These are phyloP conservation scores for Filobasidium wieringae DNA, from an alignment of 768 basidiomycete genomes.

Conservation along the genomic window DNA sequence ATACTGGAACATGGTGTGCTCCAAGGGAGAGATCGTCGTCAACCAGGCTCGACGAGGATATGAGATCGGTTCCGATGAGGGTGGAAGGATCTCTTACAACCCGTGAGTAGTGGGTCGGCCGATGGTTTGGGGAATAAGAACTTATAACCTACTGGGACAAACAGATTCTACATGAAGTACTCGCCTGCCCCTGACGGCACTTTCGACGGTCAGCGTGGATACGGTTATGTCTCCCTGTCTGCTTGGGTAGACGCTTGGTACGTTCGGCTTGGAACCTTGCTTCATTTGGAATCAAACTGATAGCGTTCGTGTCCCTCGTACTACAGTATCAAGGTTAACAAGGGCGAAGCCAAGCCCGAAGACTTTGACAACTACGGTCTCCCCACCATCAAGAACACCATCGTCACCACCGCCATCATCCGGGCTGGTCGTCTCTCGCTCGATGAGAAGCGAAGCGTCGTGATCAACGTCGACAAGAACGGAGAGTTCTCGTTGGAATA, in stretches of 20 bases:
- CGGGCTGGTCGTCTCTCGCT: conserved; percentile 80
- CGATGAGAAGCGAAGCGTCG: conserved; percentile 76
- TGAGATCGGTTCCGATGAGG: conserved; percentile 73
- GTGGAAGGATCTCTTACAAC: conserved; percentile 60
- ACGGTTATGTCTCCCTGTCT: conserved; percentile 79
- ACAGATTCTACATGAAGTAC: conserved; percentile 72
- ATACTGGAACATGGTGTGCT: conserved; percentile 90
- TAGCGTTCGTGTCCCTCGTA: neutral
- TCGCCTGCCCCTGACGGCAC: conserved; percentile 80
- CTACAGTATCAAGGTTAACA: conserved; percentile 48
- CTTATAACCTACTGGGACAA: too few species aligned
- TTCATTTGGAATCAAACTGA: neutral
- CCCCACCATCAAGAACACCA: conserved; percentile 77
- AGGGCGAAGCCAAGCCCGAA: conserved; percentile 51
- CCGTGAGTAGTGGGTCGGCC: conserved; percentile 49
- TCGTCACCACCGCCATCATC: conserved; percentile 46
- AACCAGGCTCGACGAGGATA: conserved; percentile 93
- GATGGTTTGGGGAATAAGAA: neutral
- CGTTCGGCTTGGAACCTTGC: neutral
- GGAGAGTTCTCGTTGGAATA: conserved; percentile 12
- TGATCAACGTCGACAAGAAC: conserved; percentile 55
- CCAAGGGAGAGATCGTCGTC: conserved; percentile 86
- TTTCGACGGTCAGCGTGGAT: conserved; percentile 88
- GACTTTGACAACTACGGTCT: conserved; percentile 70
- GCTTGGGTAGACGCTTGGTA: conserved; percentile 66